These are phyloP conservation scores for Lomentospora prolificans DNA, from an alignment of 2,329 filamentous ascomycete genomes.

Conservation along the genomic window DNA sequence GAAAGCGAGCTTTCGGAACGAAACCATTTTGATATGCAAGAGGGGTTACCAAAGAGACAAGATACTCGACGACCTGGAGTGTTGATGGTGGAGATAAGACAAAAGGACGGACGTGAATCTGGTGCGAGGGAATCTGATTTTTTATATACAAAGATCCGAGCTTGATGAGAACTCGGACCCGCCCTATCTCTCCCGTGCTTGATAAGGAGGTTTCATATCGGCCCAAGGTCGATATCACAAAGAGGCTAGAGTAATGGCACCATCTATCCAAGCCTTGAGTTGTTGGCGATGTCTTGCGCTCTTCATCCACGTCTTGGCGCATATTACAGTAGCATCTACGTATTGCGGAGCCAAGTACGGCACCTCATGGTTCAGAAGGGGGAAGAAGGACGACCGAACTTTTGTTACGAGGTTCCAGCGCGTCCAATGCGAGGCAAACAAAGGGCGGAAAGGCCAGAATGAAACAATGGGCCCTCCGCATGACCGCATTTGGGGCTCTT, in stretches of 20 bases:
- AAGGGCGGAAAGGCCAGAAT: background rate
- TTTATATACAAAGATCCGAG: too few relatives aligned
- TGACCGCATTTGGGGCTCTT: too few relatives aligned
- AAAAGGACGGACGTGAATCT: background rate
- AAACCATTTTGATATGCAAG: slow-evolving; percentile 13
- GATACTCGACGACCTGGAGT: background rate
- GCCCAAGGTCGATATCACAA: too few relatives aligned
- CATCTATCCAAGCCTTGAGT: too few relatives aligned
- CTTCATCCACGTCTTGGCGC: background rate
- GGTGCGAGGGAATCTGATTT: background rate
- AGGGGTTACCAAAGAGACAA: background rate
- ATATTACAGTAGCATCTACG: background rate
- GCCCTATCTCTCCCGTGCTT: too few relatives aligned
- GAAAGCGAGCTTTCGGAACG: slow-evolving; percentile 14
- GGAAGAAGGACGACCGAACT: background rate
- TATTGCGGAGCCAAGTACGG: too few relatives aligned
- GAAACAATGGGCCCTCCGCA: background rate
- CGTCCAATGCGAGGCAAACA: too few relatives aligned
- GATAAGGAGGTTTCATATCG: too few relatives aligned
- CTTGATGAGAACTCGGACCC: too few relatives aligned
- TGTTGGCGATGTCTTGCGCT: background rate
- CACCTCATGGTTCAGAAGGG: too few relatives aligned
- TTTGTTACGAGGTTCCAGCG: background rate
- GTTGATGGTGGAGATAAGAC: background rate
- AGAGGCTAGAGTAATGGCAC: too few relatives aligned